These are phyloP conservation scores for Inga leiocalycina DNA, from an alignment of 306 rosid species.

Conservation along the genomic window DNA sequence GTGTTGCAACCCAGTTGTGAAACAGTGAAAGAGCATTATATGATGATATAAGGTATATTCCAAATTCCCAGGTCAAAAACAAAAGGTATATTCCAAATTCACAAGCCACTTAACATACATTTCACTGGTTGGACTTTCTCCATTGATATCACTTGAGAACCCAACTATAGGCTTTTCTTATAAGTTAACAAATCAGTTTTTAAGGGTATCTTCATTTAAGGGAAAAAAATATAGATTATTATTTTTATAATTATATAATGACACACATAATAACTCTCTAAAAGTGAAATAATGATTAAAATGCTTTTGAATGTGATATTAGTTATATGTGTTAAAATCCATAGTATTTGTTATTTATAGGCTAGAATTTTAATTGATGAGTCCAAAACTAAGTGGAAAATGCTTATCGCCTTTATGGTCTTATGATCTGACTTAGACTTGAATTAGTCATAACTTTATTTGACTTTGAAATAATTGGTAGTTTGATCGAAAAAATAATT, in stretches of 20 bases:
- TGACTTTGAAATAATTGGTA: neutral
- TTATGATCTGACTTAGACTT: neutral
- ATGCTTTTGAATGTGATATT: neutral
- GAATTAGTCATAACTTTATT: too few relatives aligned
- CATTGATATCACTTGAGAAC: neutral
- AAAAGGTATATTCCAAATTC: constrained; percentile 7
- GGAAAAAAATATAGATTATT: neutral
- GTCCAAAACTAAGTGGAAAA: too few relatives aligned
- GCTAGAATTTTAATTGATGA: too few relatives aligned
- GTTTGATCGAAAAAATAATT: too few relatives aligned
- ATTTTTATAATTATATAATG: neutral
- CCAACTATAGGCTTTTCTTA: neutral
- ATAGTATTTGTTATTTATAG: too few relatives aligned
- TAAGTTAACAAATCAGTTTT: neutral
- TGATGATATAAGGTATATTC: constrained; percentile 1
- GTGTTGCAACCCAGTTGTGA: constrained; percentile 36
- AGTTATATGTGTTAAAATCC: neutral
- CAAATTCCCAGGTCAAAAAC: neutral
- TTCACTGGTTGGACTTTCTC: constrained; percentile 28
- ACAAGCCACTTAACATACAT: constrained; percentile 37
- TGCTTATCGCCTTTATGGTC: neutral
- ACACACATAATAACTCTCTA: neutral
- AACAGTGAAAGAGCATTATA: constrained; percentile 33
- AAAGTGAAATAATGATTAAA: neutral
- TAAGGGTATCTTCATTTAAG: neutral